phyloP scores from a whole-genome alignment of 106 monocot genomes.

The Dendrobium huoshanense region DNA sequence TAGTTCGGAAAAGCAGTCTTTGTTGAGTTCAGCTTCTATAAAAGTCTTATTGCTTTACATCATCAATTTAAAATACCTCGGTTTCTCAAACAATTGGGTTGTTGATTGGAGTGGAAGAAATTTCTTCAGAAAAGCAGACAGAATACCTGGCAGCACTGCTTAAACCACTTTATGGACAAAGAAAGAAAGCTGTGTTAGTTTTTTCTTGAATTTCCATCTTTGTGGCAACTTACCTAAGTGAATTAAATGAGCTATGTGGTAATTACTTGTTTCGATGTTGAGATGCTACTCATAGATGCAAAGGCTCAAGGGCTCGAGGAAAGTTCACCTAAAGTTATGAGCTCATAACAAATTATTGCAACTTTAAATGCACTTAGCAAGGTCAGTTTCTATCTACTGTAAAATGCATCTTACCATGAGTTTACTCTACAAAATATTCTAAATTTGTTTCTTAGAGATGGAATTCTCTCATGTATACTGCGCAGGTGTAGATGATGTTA shows the following conservation, averaged over 20 bases:
- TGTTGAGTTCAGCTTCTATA: no score
- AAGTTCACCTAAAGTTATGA: constrained; percentile 50
- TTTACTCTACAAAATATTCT: background rate
- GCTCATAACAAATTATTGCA: constrained; percentile 65
- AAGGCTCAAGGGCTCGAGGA: constrained; percentile 58
- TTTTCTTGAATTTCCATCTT: background rate
- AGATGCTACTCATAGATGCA: constrained; percentile 46
- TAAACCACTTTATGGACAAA: no score
- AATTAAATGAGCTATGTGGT: background rate
- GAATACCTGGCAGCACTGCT: no score
- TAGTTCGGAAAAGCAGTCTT: no score
- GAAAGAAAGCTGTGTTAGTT: no score
- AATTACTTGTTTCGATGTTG: constrained; percentile 36
- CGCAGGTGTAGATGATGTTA: background rate
- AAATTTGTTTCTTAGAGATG: background rate
- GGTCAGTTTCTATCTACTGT: constrained; percentile 29
- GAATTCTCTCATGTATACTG: background rate
- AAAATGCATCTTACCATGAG: background rate
- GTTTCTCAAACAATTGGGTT: no score
- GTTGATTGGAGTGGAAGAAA: no score
- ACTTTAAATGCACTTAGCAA: constrained; percentile 95
- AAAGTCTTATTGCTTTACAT: no score
- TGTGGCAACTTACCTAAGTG: background rate
- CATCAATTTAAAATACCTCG: no score
- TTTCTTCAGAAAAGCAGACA: no score